Conservation (phyloP, 1,139 yeast genomes). For the Blastobotrys raffinosifermentans region DNA sequence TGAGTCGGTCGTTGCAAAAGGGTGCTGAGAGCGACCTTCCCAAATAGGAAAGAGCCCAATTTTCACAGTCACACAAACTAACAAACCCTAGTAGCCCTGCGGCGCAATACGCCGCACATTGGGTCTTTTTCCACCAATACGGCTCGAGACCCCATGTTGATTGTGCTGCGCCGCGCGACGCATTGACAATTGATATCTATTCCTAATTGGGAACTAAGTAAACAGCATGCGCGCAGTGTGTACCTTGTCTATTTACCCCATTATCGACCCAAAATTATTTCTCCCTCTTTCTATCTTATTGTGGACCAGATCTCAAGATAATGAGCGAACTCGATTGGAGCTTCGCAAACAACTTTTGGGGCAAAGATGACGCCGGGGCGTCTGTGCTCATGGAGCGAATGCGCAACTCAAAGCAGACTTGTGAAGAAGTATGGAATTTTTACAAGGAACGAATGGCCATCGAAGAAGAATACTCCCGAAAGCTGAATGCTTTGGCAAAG, state of each 20-base stretch:
- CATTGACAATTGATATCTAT: background rate
- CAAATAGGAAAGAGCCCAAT: no score
- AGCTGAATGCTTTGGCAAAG: conserved; percentile 47
- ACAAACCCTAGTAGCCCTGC: no score
- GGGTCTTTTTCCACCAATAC: background rate
- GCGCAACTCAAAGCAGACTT: conserved; percentile 44
- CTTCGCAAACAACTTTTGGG: conserved; percentile 51
- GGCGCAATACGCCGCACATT: no score
- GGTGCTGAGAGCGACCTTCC: no score
- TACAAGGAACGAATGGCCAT: conserved; percentile 47
- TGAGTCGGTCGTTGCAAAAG: no score
- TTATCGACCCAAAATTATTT: background rate
- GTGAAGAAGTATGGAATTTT: conserved; percentile 40
- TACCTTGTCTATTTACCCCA: background rate
- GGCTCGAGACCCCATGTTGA: background rate
- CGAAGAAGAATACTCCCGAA: conserved; percentile 67
- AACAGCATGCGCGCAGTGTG: background rate
- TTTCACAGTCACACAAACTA: no score
- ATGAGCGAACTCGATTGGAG: conserved; percentile 20
- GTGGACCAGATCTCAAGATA: background rate
- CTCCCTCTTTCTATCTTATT: background rate
- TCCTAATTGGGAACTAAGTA: conserved; percentile 11
- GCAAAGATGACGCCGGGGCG: conserved; percentile 47
- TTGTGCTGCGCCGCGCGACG: conserved; percentile 1
- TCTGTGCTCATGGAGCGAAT: conserved; percentile 43